Conservation (phyloP, 1,284 basidiomycete genomes). For the Ganoderma meredithae region DNA sequence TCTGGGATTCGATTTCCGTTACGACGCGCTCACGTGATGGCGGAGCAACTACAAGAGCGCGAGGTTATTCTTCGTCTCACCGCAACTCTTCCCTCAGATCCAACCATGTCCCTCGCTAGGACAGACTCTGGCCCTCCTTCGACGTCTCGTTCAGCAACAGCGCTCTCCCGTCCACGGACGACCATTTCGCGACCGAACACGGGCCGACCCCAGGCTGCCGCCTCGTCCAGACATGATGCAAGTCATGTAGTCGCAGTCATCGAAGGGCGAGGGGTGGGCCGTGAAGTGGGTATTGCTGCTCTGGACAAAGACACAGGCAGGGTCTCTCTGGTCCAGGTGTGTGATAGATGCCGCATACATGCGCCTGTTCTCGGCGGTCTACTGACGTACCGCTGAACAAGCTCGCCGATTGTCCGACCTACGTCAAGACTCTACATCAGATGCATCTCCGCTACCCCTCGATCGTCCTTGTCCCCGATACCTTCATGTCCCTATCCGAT, state of each 20-base stretch:
- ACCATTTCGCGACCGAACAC: conserved; percentile 44
- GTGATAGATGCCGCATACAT: conserved; percentile 20
- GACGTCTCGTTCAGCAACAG: conserved; percentile 30
- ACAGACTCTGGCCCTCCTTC: conserved; percentile 12
- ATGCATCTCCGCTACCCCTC: conserved; percentile 79
- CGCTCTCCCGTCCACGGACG: conserved; percentile 40
- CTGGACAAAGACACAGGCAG: conserved; percentile 83
- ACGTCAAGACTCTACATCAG: conserved; percentile 88
- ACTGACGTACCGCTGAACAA: conserved; percentile 39
- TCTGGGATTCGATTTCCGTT: not conserved
- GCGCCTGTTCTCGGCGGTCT: conserved; percentile 10
- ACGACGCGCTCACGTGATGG: conserved; percentile 24
- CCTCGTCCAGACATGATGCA: conserved; percentile 62
- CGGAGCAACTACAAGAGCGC: not conserved
- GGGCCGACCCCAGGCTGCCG: conserved; percentile 66
- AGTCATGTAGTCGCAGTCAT: conserved; percentile 72
- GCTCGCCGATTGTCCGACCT: conserved; percentile 85
- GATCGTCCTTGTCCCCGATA: conserved; percentile 82
- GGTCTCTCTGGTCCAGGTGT: conserved; percentile 76
- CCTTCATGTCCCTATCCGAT: conserved; percentile 67
- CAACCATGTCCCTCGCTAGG: conserved; percentile 20
- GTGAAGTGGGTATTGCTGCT: conserved; percentile 87
- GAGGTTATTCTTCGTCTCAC: not conserved
- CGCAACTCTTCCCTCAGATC: conserved; percentile 1
- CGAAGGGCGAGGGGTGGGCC: conserved; percentile 77